Evolutionary conservation across 2,329 filamentous ascomycete species (phyloP).

Genomic region (Plenodomus lindquistii): DNA sequence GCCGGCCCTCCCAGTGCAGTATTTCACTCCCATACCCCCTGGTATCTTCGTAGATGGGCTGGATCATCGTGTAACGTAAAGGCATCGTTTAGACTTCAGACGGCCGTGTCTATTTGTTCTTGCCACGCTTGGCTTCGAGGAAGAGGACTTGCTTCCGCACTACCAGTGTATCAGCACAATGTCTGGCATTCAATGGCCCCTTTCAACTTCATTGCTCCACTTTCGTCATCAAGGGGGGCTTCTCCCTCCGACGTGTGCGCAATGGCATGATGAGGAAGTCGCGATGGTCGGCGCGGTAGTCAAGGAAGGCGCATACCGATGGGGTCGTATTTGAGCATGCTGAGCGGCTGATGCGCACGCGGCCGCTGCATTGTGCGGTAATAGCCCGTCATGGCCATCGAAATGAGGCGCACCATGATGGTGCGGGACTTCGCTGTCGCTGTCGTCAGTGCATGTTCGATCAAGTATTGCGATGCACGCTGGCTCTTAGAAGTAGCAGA

Average conservation of each 20-base stretch:
- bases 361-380: constrained; percentile 90
- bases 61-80: neutral
- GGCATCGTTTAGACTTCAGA: neutral
- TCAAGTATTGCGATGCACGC: neutral
- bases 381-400: constrained; percentile 98
- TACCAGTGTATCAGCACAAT: constrained; percentile 45
- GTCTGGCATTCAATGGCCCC: neutral
- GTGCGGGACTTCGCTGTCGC: constrained; percentile 82
- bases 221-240: neutral
- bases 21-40: neutral
- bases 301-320: constrained; percentile 66
- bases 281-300: too few relatives aligned
- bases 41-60: neutral
- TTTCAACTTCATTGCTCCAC: neutral
- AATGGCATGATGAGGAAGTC: neutral
- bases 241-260: neutral
- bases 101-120: constrained; percentile 44
- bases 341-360: constrained; percentile 78
- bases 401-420: constrained; percentile 89
- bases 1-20: neutral
- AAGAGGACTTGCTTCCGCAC: constrained; percentile 96
- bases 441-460: constrained; percentile 18
- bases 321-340: constrained; percentile 98
- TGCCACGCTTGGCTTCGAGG: constrained; percentile 86
- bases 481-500: neutral